Percentiles rank a stretch among this genome's conserved stretches.
These are phyloP conservation scores for Zymoseptoria pseudotritici DNA, from an alignment of 2,329 filamentous ascomycete genomes.

Conservation along the genomic window DNA sequence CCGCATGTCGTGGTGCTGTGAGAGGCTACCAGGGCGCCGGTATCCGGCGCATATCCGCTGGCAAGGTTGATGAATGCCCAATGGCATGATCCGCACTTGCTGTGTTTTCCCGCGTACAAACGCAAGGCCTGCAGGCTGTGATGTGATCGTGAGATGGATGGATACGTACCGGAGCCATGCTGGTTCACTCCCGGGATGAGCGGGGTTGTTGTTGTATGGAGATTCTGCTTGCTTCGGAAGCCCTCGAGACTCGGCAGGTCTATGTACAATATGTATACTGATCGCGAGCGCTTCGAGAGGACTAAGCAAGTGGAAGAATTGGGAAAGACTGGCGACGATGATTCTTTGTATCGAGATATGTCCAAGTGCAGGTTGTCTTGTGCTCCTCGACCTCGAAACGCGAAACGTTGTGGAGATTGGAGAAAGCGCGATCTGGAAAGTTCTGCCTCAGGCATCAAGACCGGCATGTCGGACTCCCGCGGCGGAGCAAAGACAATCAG, in stretches of 20 bases:
- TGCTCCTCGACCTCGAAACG: background rate
- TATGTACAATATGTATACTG: background rate
- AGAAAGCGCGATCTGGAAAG: background rate
- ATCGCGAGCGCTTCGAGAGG: background rate
- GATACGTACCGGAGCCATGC: background rate
- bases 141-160: no score
- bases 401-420: background rate
- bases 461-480: constrained; percentile 8
- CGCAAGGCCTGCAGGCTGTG: background rate
- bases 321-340: background rate
- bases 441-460: constrained; percentile 1
- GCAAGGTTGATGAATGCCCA: background rate
- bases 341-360: background rate
- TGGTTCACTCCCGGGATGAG: background rate
- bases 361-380: background rate
- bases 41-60: background rate
- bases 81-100: background rate
- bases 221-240: background rate
- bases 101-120: background rate
- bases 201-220: background rate
- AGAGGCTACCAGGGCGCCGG: constrained; percentile 2
- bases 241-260: background rate
- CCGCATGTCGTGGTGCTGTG: background rate
- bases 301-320: background rate
- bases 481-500: background rate